A percentile compares a stretch with the other conserved stretches of the same genome.
Conservation (phyloP, 2,329 filamentous ascomycete species). For the Neonectria punicea region DNA sequence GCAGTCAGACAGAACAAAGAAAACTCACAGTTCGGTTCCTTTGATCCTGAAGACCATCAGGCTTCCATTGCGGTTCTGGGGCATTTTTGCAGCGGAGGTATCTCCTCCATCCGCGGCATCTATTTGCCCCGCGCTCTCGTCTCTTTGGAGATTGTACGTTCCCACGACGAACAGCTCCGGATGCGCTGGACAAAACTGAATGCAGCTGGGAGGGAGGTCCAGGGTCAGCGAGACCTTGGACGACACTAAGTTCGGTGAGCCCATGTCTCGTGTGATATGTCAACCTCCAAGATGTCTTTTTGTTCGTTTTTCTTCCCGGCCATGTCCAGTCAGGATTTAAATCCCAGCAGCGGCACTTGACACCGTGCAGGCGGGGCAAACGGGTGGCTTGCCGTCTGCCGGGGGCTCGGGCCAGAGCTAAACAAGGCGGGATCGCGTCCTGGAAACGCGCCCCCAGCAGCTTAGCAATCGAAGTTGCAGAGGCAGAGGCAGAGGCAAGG, state of each 20-base stretch:
- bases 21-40: conserved; percentile 65
- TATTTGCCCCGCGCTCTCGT: conserved; percentile 41
- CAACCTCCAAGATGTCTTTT: conserved; percentile 7
- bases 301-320: conserved; percentile 4
- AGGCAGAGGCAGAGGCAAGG: too few relatives aligned
- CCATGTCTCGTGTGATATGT: conserved; percentile 34
- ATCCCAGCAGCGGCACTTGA: conserved; percentile 18
- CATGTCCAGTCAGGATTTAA: neutral
- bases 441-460: neutral
- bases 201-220: conserved; percentile 78
- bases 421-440: conserved; percentile 15
- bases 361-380: conserved; percentile 36
- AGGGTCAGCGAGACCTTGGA: conserved; percentile 64
- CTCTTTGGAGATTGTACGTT: conserved; percentile 80
- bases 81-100: conserved; percentile 45
- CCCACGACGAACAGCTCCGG: conserved; percentile 80
- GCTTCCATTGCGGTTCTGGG: conserved; percentile 78
- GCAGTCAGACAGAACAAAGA: neutral
- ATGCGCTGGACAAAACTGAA: conserved; percentile 75
- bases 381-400: conserved; percentile 28
- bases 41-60: conserved; percentile 72
- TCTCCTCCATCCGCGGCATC: conserved; percentile 6
- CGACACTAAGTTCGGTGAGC: conserved; percentile 40
- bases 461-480: neutral
- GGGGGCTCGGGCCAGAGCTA: conserved; percentile 24